Evolutionary conservation across 106 monocot genomes (phyloP), one percentile per base, ranked within the genome.

Genomic region (Gastrodia elata): DNA sequence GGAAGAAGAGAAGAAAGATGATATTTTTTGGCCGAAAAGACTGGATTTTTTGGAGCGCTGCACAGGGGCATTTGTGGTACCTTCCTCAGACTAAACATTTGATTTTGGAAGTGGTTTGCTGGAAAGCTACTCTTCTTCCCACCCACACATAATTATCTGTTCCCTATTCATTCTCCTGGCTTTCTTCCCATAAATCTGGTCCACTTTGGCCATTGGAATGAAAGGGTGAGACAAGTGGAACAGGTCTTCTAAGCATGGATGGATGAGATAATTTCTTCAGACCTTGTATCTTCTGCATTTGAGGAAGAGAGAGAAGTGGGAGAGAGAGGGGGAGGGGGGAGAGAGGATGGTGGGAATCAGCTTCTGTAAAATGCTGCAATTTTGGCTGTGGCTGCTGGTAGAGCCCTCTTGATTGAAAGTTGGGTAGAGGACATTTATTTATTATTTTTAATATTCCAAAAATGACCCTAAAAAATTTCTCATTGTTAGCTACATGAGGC

Each of bases 51-150:
- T 56, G 14, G 36, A 56, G 55, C 69, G 36, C 33, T 71, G 77
- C 41, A 57, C 58, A 77, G 70, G 52, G 78, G 78, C 71, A 78
- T 78, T 78, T 78, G 34, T 71, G 71, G 71, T 35, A 78, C 30
- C 38, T n/a, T 39, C 68, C 46, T 68, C 41, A 18, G 41, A 8
- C 65, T 16, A 40, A 61, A 32, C 18, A 61, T 57, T 74, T 39
- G 34, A 37, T 57, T 4, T 33, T 75, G 7, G 65, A 24, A 38
- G 39, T 68, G 68, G 28, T 56, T 30, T 10, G 57, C 25, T 49
- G 1, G 55, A 24, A 68, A 76, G 68, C 65, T 44, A 67, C 67
- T 36, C 13, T 46, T 68, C 56, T 32, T 61, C 61, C 13, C 32
- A 25, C 61, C 25, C 61, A 61, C 30, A 2, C 32, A 9, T 32